Evolutionary conservation across 2,329 filamentous ascomycete genomes (phyloP), one percentile per base, ranked within the genome.

Genomic region (Pyrenophora graminea): DNA sequence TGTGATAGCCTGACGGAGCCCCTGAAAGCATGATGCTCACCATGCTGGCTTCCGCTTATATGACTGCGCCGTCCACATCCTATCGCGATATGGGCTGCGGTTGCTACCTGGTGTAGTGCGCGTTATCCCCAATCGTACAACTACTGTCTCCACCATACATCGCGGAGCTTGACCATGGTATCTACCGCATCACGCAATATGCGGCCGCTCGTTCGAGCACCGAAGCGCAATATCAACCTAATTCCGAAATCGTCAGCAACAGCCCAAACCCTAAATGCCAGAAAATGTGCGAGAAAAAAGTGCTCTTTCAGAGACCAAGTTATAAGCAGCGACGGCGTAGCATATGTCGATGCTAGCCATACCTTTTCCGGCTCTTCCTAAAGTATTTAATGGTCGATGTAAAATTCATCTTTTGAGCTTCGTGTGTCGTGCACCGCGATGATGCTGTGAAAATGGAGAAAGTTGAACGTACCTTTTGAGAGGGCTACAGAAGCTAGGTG

Each of bases 341-440:
- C 70, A 77, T 78, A 68, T 78, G 75, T 73, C 75, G 76, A 78
- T 78, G 71, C 76, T 71, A 72, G 74, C 73, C 73, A 73, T 78
- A 72, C 75, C 76, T 79, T 77, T 77, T 79, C 74, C 77, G 77
- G 77, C 77, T 79, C 77, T 79, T 79, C 77, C 77, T 79, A 77
- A 69, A 70, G 60, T 63, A 64, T 61, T 57, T 66, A 58, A 69
- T 69, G 69, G 68, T 70, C 67, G 64, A 68, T 69, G 62, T 62
- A 62, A 55, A 66, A 49, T 71, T 71, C 68, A 71, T 71, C 68
- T 53, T 59, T 67, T 54, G 58, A 67, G 64, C 63, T 46, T 31
- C 37, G 36, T 17, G 12, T 23, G 33, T 44, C 53, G 42, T 12
- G 41, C 25, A 18, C 36, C 41, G 48, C 48, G 15, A 33, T 6